A percentile compares a stretch with the other conserved stretches of the same genome.
phyloP scores from a whole-genome alignment of 768 basidiomycete genomes.

The Agrocybe chaxingu region DNA sequence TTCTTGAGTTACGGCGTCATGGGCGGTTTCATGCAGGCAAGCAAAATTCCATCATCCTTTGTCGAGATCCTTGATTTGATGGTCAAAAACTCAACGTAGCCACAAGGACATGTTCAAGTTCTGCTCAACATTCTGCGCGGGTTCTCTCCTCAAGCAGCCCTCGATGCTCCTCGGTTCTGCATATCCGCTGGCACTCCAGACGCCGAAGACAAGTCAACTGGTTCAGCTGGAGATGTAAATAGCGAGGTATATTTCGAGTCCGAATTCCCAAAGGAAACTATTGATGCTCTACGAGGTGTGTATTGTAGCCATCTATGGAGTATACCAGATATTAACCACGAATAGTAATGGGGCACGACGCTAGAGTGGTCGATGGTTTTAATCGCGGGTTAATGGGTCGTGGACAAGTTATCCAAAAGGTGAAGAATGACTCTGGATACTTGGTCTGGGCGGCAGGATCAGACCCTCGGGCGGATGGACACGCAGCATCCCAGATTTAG shows the following conservation, averaged over 20 bases:
- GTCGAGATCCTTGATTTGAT: not conserved
- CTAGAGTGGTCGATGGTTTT: conserved; percentile 58
- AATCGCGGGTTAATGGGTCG: conserved; percentile 68
- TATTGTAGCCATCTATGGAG: not conserved
- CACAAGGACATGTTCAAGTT: conserved; percentile 96
- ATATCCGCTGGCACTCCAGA: conserved; percentile 84
- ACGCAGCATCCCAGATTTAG: conserved; percentile 82
- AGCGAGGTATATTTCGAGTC: conserved; percentile 91
- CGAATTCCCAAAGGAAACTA: conserved; percentile 58
- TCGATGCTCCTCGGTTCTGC: conserved; percentile 95
- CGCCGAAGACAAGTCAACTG: conserved; percentile 39
- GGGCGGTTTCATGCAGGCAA: conserved; percentile 87
- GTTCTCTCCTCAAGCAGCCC: conserved; percentile 81
- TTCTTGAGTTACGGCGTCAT: conserved; percentile 91
- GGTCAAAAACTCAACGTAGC: conserved; percentile 37
- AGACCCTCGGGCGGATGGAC: conserved; percentile 85
- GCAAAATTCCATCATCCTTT: not conserved
- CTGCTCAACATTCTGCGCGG: conserved; percentile 88
- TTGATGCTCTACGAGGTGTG: conserved; percentile 67
- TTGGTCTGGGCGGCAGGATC: conserved; percentile 95
- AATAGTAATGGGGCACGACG: conserved; percentile 88
- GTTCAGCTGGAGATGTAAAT: conserved; percentile 64
- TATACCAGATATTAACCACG: conserved; percentile 1
- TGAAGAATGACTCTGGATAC: conserved; percentile 60
- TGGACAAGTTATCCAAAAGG: conserved; percentile 87